Base-by-base conservation (phyloP, 2,329 filamentous ascomycete genomes). In the Apiospora arundinis region DNA sequence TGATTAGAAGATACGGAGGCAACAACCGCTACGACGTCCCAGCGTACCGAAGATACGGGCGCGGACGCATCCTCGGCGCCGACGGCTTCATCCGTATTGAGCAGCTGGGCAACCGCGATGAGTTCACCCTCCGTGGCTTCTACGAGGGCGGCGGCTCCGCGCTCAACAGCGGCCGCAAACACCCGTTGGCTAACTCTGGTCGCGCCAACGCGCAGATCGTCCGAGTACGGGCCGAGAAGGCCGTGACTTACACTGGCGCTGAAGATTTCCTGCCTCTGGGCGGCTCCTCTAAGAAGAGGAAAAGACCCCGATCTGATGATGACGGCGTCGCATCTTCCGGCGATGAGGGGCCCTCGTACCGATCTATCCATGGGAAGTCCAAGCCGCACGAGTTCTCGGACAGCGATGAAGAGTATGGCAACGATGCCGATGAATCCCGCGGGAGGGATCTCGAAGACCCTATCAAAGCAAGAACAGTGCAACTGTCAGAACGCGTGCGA, bases 1-100 rank as follows among this genome's bases (percentile, higher is more conserved):
- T 94, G 67, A 94, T 96, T 74, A 81, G 92, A 63, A 87, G 88
- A 37, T 98, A 95, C 79, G 93, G 93, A 1, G 88, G 89, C 40
- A 86, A 93, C 49, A 91, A 97, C 78, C 89, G 89, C 46, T 93
- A 92, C 74, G 88, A 87, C 70, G 83, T 97, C 14, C 94, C 95
- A 0, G 77, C 82, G 2, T 98, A 97, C 78, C 87, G 87, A 73
- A 91, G 94, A 7, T 83, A 84, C 73, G 93, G 94, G 18, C 84
- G 85, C 70, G 94, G 94, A 2, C 87, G 86, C 71, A 84, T 98
- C 0, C 80, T 98, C 16, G 95, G 95, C 0, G 83, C 92, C 0
- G 80, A 84, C 1, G 82, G 83, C 2, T 85, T 86, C 63, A 84
- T 92, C 71, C 88, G 87, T 71, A 92, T 97, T 71, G 90, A 95